phyloP scores from a whole-genome alignment of 2,329 filamentous ascomycete species.

The Akanthomyces muscarius region DNA sequence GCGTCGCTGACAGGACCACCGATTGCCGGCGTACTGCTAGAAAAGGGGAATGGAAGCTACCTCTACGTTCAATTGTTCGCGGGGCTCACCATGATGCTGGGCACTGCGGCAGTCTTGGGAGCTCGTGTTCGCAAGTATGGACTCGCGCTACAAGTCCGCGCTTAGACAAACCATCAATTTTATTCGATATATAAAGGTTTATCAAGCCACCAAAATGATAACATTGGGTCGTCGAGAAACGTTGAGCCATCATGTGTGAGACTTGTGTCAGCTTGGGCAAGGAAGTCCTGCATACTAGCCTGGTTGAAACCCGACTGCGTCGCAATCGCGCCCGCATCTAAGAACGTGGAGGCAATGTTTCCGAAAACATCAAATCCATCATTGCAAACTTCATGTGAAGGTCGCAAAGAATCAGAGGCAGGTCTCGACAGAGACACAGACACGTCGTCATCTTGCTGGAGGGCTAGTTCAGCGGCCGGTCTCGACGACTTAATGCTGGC shows the following conservation, averaged over 20 bases:
- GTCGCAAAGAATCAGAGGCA: not conserved
- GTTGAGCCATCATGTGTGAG: not conserved
- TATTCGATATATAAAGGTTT: not conserved
- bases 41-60: no score
- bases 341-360: not conserved
- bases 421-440: not conserved
- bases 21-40: no score
- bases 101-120: no score
- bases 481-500: not conserved
- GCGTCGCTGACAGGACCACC: no score
- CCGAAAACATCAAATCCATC: not conserved
- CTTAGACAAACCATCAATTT: not conserved
- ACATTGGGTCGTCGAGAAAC: not conserved
- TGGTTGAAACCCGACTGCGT: not conserved
- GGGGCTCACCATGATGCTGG: no score
- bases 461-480: not conserved
- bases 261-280: not conserved
- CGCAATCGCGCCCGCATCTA: not conserved
- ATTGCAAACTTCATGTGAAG: not conserved
- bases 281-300: not conserved
- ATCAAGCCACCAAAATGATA: slow-evolving; percentile 4
- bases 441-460: not conserved
- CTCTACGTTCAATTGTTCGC: no score
- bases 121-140: not conserved
- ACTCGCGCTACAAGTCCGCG: not conserved